A percentile compares a stretch with the other conserved stretches of the same genome.
phyloP scores from a whole-genome alignment of 129 eudicot species.

The Helichrysum umbraculigerum region DNA sequence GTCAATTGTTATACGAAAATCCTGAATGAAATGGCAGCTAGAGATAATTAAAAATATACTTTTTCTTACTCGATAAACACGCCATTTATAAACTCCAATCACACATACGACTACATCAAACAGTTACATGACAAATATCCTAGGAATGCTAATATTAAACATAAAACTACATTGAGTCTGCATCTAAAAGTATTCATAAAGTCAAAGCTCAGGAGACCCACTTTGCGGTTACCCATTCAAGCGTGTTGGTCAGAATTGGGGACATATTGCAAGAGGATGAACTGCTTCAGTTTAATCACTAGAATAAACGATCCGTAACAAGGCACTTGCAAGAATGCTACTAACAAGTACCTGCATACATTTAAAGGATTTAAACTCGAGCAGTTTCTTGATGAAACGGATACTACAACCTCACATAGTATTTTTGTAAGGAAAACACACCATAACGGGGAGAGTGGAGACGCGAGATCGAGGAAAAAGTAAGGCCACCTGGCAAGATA shows the following conservation, averaged over 20 bases:
- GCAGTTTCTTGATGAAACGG: conserved; percentile 1
- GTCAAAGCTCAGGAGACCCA: not conserved
- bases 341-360: conserved; percentile 71
- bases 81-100: no score
- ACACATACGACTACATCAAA: no score
- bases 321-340: conserved; percentile 77
- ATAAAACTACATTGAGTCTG: no score
- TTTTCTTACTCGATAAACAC: no score
- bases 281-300: conserved; percentile 65
- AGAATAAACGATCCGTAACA: conserved; percentile 72
- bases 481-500: conserved; percentile 86
- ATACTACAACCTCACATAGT: conserved; percentile 26
- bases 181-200: not conserved
- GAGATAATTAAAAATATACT: no score
- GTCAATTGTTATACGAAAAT: no score
- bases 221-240: not conserved
- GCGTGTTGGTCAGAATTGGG: conserved; percentile 52
- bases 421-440: conserved; percentile 33
- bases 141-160: no score
- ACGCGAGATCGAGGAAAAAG: conserved; percentile 84
- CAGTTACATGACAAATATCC: no score
- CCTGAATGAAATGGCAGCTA: no score
- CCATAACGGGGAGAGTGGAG: conserved; percentile 81
- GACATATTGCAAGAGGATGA: conserved; percentile 53
- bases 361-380: conserved; percentile 12